Evolutionary conservation across 495 filamentous ascomycete species (phyloP).

Genomic region (Penicillium samsonianum): DNA sequence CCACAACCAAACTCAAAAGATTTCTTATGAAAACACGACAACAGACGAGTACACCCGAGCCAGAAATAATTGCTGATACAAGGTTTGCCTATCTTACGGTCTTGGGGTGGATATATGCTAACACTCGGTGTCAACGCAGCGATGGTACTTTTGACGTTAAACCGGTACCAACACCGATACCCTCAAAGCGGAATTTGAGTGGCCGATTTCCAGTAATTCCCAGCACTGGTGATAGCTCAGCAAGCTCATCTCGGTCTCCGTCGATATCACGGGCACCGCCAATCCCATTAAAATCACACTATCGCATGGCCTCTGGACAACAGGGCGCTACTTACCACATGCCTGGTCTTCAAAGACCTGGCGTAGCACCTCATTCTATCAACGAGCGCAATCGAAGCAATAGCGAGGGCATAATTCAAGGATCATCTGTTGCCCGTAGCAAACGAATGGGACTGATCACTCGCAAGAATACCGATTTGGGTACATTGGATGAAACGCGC

Average conservation of each 20-base stretch:
- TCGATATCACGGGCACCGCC: constrained; percentile 66
- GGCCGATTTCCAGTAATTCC: constrained; percentile 85
- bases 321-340: constrained; percentile 57
- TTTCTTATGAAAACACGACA: constrained; percentile 63
- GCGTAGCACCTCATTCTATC: constrained; percentile 62
- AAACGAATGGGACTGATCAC: constrained; percentile 86
- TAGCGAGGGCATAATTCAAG: constrained; percentile 76
- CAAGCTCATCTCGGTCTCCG: constrained; percentile 61
- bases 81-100: constrained; percentile 50
- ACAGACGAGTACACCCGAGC: constrained; percentile 52
- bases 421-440: constrained; percentile 54
- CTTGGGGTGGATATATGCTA: background rate
- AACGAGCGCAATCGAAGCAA: constrained; percentile 88
- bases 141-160: constrained; percentile 65
- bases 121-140: constrained; percentile 31
- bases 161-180: constrained; percentile 72
- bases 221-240: constrained; percentile 51
- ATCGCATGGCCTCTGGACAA: constrained; percentile 72
- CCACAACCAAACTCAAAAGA: constrained; percentile 74
- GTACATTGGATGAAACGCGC: constrained; percentile 71
- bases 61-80: constrained; percentile 64
- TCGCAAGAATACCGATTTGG: constrained; percentile 70
- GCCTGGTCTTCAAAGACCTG: constrained; percentile 63
- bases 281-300: constrained; percentile 75
- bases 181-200: constrained; percentile 69